Evolutionary conservation across 1,139 yeast genomes (phyloP), one percentile per base, ranked within the genome.

Genomic region (Sugiyamaella castrensis): DNA sequence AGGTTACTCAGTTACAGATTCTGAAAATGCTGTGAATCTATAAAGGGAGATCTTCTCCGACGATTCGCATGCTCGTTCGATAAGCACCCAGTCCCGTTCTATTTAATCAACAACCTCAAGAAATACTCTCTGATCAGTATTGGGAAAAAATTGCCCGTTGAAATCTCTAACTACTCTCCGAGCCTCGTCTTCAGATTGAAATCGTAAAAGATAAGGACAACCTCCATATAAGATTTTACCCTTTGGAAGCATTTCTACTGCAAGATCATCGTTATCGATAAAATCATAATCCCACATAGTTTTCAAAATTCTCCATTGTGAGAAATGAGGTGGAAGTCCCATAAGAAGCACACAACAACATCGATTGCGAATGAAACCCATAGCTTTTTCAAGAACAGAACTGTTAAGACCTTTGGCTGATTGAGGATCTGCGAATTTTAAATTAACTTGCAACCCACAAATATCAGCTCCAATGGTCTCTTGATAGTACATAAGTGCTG

Each of bases 151-250:
- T 44, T 69, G 72, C 5, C 83, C 81, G 62, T 84, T 78, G 60
- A 70, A 75, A 53, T 76, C 76, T n/a, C 79, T 63, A 1, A 76
- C 79, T 55, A 82, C 80, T 43, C 84, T 62, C 30, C 57, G 61
- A 0, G 89, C 84, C 54, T 78, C 79, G 2, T 66, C 62, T n/a
- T 60, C 61, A 53, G 72, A 71, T 11, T 70, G 69, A 60, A 84
- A 83, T 40, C 77, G 65, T 5, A 84, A 64, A 10, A 82, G 63
- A 58, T 71, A 71, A 11, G 71, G 68, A 9, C 65, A 58, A 1
- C 71, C 62, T 4, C 69, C 69, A 11, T 68, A 62, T 15, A 55
- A 47, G 35, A 63, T 50, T 41, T 57, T 57, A 24, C 62, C 55
- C 36, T 62, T 55, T 3, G 68, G 67, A 41, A 72, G 45, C 12